Evolutionary conservation across 2,329 filamentous ascomycete genomes (phyloP).

Genomic region (Rhynchosporium graminicola): DNA sequence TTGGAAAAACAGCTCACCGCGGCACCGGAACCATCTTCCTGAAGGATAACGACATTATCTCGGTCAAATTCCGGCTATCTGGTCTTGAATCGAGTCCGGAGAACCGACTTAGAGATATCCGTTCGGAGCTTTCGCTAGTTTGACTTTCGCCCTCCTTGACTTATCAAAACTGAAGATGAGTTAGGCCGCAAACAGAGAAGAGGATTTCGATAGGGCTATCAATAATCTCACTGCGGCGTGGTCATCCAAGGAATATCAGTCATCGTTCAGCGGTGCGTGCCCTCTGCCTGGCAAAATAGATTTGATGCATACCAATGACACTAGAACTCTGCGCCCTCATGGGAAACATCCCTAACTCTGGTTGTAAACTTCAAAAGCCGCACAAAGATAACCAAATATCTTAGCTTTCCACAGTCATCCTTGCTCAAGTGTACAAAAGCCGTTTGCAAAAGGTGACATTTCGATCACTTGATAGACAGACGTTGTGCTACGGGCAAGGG

Average conservation of each 20-base stretch:
- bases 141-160: neutral
- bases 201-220: neutral
- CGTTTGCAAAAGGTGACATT: slow-evolving; percentile 2
- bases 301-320: too few relatives aligned
- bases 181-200: slow-evolving; percentile 1
- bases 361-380: neutral
- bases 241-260: too few relatives aligned
- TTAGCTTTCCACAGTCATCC: neutral
- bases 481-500: slow-evolving; percentile 4
- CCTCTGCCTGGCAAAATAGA: too few relatives aligned
- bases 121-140: neutral
- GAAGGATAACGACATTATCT: slow-evolving; percentile 5
- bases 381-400: neutral
- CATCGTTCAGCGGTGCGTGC: too few relatives aligned
- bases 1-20: neutral
- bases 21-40: neutral
- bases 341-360: neutral
- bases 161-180: neutral
- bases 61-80: neutral
- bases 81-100: neutral
- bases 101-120: neutral
- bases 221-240: too few relatives aligned
- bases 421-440: slow-evolving; percentile 2
- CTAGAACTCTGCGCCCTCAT: too few relatives aligned
- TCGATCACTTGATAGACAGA: slow-evolving; percentile 6